Percentiles rank a stretch among this genome's conserved stretches.
Conservation (phyloP, 176 grass and related monocot genomes). For the Bonia amplexicaulis region DNA sequence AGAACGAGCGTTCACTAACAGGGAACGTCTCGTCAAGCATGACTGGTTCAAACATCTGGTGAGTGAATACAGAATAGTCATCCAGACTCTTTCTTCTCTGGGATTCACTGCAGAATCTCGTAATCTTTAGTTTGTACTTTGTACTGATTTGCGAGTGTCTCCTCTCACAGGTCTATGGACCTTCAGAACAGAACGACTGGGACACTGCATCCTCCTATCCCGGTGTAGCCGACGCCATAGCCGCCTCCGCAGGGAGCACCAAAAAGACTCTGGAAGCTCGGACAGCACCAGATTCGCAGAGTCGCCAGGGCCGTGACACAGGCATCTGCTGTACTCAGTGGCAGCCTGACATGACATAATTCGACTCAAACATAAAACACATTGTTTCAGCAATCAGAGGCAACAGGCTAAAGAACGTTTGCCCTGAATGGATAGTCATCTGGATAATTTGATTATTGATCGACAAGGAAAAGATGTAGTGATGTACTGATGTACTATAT, state of each 20-base stretch:
- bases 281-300: slow-evolving; percentile 82
- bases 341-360: slow-evolving; percentile 56
- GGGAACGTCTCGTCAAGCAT: slow-evolving; percentile 53
- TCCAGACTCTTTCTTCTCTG: not conserved
- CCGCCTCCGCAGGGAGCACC: slow-evolving; percentile 41
- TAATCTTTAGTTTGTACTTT: not conserved
- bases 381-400: not conserved
- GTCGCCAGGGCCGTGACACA: slow-evolving; percentile 62
- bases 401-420: not conserved
- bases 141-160: not conserved
- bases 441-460: not conserved
- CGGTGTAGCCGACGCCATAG: slow-evolving; percentile 57
- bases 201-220: slow-evolving; percentile 53
- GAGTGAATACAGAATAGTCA: slow-evolving; percentile 9
- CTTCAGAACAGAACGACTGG: slow-evolving; percentile 63
- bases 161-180: slow-evolving; percentile 52
- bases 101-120: not conserved
- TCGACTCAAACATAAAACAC: not conserved
- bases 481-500: not conserved
- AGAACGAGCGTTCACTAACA: slow-evolving; percentile 73
- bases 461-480: not conserved
- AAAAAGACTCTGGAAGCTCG: slow-evolving; percentile 52
- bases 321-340: slow-evolving; percentile 60
- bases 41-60: slow-evolving; percentile 94
- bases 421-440: not conserved